Conservation (phyloP, 768 basidiomycete species). For the Xerocomus potaroensis region DNA sequence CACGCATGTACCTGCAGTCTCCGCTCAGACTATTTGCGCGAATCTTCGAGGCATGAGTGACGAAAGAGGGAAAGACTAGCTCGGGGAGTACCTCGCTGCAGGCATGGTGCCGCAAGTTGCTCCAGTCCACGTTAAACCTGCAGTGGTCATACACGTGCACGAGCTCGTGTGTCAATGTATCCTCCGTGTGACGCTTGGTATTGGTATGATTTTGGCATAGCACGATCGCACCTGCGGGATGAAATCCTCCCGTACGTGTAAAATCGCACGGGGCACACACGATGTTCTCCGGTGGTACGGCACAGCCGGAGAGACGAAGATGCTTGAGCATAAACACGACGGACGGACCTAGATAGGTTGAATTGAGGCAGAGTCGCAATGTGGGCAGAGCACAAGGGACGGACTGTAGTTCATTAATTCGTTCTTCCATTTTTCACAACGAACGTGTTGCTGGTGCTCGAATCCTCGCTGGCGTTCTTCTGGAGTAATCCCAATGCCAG, state of each 20-base stretch:
- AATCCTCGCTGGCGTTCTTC: constrained; percentile 37
- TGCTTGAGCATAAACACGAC: constrained; percentile 92
- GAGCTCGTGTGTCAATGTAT: constrained; percentile 90
- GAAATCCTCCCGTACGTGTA: constrained; percentile 78
- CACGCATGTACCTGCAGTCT: constrained; percentile 84
- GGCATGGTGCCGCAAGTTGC: constrained; percentile 87
- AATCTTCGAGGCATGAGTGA: constrained; percentile 54
- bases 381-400: constrained; percentile 28
- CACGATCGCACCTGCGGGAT: constrained; percentile 72
- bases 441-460: constrained; percentile 36
- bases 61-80: not conserved
- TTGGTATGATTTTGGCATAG: constrained; percentile 84
- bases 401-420: constrained; percentile 67
- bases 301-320: constrained; percentile 68
- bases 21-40: constrained; percentile 92
- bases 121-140: constrained; percentile 92
- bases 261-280: constrained; percentile 82
- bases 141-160: constrained; percentile 95
- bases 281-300: constrained; percentile 67
- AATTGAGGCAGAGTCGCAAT: constrained; percentile 5
- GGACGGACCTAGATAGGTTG: constrained; percentile 57
- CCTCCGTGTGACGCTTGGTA: constrained; percentile 84
- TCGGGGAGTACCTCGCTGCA: constrained; percentile 81
- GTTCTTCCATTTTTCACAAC: constrained; percentile 67
- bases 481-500: constrained; percentile 46